phyloP scores from a whole-genome alignment of 331 rosid species.

The Ulmus americana region DNA sequence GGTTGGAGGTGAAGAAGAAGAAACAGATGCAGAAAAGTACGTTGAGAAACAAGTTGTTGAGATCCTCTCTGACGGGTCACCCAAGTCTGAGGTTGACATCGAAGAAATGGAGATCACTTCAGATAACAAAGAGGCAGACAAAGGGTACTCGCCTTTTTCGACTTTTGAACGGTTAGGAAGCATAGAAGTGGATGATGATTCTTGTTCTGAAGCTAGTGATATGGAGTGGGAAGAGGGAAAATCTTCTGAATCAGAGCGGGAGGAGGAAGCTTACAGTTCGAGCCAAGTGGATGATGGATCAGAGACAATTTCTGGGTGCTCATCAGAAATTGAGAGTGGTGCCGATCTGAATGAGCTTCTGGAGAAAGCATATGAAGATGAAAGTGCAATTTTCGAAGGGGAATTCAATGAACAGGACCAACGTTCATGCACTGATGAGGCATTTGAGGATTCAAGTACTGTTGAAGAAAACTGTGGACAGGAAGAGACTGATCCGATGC shows the following conservation, averaged over 20 bases:
- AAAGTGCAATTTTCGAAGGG: conserved; percentile 28
- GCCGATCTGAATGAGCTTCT: conserved; percentile 17
- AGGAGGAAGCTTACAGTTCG: conserved; percentile 23
- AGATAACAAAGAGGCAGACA: conserved; percentile 24
- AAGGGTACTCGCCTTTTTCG: conserved; percentile 18
- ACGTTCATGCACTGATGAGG: conserved; percentile 28
- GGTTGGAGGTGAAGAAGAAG: conserved; percentile 18
- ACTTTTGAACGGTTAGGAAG: conserved; percentile 37
- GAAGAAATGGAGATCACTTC: conserved; percentile 13
- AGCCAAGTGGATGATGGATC: conserved; percentile 21
- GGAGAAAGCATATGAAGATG: conserved; percentile 21
- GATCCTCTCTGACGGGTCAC: conserved; percentile 23
- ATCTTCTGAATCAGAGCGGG: conserved; percentile 13
- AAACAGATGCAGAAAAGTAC: conserved; percentile 15
- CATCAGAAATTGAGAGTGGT: conserved; percentile 16
- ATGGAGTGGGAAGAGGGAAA: conserved; percentile 45
- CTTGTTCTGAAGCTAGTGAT: conserved; percentile 25
- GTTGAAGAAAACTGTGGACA: conserved; percentile 27
- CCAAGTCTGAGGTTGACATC: conserved; percentile 29
- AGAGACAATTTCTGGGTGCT: conserved; percentile 22
- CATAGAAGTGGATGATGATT: conserved; percentile 18
- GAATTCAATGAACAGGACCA: conserved; percentile 27
- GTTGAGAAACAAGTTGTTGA: conserved; percentile 22
- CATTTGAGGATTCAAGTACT: conserved; percentile 20
- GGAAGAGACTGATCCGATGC: conserved; percentile 23